Conservation (phyloP, 306 rosid genomes). For the Purshia tridentata region DNA sequence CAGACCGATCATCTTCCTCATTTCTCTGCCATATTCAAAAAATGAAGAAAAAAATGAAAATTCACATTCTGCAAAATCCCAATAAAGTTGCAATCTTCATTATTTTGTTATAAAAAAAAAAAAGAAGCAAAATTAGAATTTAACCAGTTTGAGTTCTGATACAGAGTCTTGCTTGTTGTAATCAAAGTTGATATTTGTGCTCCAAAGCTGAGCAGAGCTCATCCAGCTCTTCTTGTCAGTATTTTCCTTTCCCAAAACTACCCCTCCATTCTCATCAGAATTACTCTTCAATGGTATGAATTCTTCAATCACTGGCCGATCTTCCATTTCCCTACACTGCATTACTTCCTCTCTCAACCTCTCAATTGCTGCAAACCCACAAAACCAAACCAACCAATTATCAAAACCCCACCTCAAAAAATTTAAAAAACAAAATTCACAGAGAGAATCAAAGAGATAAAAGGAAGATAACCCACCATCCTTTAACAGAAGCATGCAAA, state of each 20-base stretch:
- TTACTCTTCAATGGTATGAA: constrained; percentile 34
- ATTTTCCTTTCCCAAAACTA: constrained; percentile 20
- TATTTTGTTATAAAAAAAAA: no score
- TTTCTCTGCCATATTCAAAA: constrained; percentile 33
- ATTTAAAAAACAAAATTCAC: background rate
- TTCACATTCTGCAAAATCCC: background rate
- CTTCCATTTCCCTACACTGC: constrained; percentile 33
- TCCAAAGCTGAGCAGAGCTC: constrained; percentile 74
- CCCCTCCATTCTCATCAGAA: constrained; percentile 29
- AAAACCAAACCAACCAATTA: constrained; percentile 11
- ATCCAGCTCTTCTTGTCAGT: constrained; percentile 54
- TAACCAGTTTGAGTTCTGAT: constrained; percentile 33
- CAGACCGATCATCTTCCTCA: constrained; percentile 50
- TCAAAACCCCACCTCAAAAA: background rate
- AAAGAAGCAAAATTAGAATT: background rate
- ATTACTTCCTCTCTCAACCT: constrained; percentile 56
- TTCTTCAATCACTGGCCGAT: constrained; percentile 36
- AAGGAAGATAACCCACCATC: constrained; percentile 48
- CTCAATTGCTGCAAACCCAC: constrained; percentile 46
- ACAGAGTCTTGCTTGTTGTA: constrained; percentile 21
- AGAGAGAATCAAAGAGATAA: background rate
- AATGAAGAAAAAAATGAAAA: background rate
- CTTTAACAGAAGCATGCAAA: constrained; percentile 57
- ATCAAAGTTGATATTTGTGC: constrained; percentile 32
- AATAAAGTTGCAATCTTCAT: background rate